Evolutionary conservation across 495 filamentous ascomycete species (phyloP).

Genomic region (Neurospora sp.): DNA sequence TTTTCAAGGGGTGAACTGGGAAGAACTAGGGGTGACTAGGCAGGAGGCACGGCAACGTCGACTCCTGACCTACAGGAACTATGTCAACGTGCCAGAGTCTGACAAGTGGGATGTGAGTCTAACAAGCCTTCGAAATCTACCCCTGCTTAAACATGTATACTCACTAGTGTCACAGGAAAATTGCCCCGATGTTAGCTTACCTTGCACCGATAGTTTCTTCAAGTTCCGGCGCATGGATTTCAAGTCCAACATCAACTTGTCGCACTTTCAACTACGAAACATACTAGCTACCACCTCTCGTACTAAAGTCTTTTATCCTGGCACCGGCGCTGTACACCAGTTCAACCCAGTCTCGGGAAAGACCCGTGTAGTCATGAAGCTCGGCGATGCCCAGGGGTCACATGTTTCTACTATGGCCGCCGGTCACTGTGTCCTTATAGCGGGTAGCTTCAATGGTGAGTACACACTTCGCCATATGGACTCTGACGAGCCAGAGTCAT

Average conservation of each 20-base stretch:
- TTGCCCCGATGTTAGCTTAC: conserved; percentile 25
- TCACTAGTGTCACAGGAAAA: conserved; percentile 11
- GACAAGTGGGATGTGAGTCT: conserved; percentile 29
- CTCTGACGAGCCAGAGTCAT: conserved; percentile 26
- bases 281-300: conserved; percentile 63
- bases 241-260: conserved; percentile 49
- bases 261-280: conserved; percentile 89
- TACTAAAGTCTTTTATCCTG: conserved; percentile 69
- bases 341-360: conserved; percentile 42
- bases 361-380: conserved; percentile 49
- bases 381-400: conserved; percentile 39
- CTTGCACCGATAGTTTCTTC: conserved; percentile 50
- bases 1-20: conserved; percentile 73
- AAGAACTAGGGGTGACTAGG: conserved; percentile 50
- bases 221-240: conserved; percentile 63
- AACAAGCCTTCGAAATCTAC: conserved; percentile 3
- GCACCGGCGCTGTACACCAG: conserved; percentile 44
- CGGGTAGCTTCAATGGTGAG: conserved; percentile 72
- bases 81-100: conserved; percentile 35
- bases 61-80: conserved; percentile 46
- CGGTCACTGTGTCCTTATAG: conserved; percentile 58
- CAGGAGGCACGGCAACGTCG: conserved; percentile 50
- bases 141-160: background rate
- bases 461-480: conserved; percentile 58
- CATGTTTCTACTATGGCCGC: conserved; percentile 65